Base-by-base conservation (phyloP, 2,329 filamentous ascomycete genomes). In the Sporothrix dimorphospora region DNA sequence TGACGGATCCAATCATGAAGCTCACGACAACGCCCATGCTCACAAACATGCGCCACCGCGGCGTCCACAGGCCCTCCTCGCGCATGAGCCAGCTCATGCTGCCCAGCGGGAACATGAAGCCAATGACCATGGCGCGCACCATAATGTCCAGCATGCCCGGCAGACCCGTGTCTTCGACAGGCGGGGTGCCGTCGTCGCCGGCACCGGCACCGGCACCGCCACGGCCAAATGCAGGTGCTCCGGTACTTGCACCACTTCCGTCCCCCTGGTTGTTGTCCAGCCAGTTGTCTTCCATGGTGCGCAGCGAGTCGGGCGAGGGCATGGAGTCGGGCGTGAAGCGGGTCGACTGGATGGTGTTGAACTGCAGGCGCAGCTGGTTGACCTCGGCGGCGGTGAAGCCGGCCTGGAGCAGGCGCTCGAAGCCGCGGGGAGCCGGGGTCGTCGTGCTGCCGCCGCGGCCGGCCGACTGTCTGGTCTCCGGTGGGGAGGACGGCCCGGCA, bases 61-160 rank as follows among this genome's bases (percentile, higher is more conserved):
- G 89, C 73, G 90, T 92, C 89, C 94, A 97, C 73, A 98, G 90
- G 0, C 93, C 94, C 72, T 96, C 92, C 80, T 97, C 93, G 73
- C 94, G 86, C 75, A 95, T 87, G 67, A 97, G 83, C 94, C 94
- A 98, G 69, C 91, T 90, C 72, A 95, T 84, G 77, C 93, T 94
- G 0, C 93, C 95, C 11, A 98, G 81, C 4, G 96, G 96, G 89
- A 95, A 98, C 80, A 99, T 92, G 84, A 98, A 99, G 0, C 96
- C 96, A 77, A 96, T 92, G 73, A 97, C 84, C 80, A 96, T 93
- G 4, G 94, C 96, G 82, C 91, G 92, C 72, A 98, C 85, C 83
- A 98, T 89, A 78, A 97, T 91, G 78, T 98, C 95, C 59, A 97
- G 83, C 12, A 92, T 87, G 0, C 88, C 90, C 19, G 80, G 77